Evolutionary conservation across 2,329 filamentous ascomycete genomes (phyloP), one percentile per base, ranked within the genome.

Genomic region (Hymenoscyphus scutula): DNA sequence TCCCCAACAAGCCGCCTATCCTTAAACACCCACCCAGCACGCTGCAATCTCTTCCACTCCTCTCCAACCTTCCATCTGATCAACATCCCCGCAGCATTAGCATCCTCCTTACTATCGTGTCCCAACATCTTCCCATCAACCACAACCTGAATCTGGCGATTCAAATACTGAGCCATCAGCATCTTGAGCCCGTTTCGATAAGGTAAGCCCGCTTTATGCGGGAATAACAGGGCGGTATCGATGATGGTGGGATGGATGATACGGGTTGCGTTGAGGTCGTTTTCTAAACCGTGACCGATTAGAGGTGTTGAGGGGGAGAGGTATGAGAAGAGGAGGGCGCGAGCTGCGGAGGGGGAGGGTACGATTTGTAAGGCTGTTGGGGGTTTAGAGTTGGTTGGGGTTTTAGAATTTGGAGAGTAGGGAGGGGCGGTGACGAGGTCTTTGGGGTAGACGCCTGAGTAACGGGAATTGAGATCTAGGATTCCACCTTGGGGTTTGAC

Each of bases 31-130:
- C 91, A 97, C 0, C 92, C 92, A 25, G 82, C 77, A 48, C 77
- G 76, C 74, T 85, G 82, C 80, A 95, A 79, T 34, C 77, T 76
- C 65, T 82, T 84, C 91, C 92, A 97, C 65, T 86, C 82, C 60
- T 89, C 81, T 59, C 80, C 82, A 5, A 96, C 82, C 74, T 87
- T 90, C 57, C 86, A 81, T 55, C 89, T 80, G 0, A 96, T 90
- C 58, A 99, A 76, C 64, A 98, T 92, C 0, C 94, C 95, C 0
- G 96, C 94, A 0, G 93, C 91, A 55, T 89, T 84, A 0, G 95
- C 92, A 73, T 99, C 95, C 75, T 99, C 95, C 29, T 89, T 89
- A 29, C 91, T 96, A 77, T 99, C 95, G 75, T 99, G 95, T 0
- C 95, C 95, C 23, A 76, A 65, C 41, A 70, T 68, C 55, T 68